Conservation (phyloP, 179 eudicot species). For the Drosera spatulata region DNA sequence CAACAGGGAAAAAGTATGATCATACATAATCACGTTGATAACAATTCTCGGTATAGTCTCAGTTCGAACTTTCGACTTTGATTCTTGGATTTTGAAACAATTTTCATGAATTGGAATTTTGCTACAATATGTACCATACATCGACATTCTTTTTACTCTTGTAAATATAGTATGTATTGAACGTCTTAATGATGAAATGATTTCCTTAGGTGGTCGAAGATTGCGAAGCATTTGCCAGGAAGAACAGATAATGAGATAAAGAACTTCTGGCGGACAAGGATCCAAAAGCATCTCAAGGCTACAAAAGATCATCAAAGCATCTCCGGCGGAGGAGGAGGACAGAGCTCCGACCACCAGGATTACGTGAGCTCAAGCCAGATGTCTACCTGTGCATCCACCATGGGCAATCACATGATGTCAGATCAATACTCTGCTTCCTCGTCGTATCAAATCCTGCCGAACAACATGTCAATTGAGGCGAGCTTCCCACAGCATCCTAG, state of each 20-base stretch:
- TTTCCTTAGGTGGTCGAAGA: slow-evolving; percentile 27
- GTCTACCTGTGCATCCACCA: slow-evolving; percentile 6
- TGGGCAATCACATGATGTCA: background rate
- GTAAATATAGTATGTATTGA: too few species aligned
- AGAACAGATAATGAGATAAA: slow-evolving; percentile 37
- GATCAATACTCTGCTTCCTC: slow-evolving; percentile 1
- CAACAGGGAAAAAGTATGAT: too few species aligned
- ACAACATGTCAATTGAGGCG: slow-evolving; percentile 2
- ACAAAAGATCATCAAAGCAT: slow-evolving; percentile 5
- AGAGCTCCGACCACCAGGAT: slow-evolving; percentile 11
- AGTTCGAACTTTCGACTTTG: too few species aligned
- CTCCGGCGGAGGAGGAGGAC: background rate
- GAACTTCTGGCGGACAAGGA: slow-evolving; percentile 35
- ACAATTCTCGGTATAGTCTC: too few species aligned
- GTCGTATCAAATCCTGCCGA: slow-evolving; percentile 12
- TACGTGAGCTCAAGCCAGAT: slow-evolving; percentile 16
- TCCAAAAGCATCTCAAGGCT: slow-evolving; percentile 30
- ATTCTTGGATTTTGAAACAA: too few species aligned
- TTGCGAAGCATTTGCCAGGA: slow-evolving; percentile 34
- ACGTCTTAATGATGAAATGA: too few species aligned
- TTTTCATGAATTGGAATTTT: too few species aligned
- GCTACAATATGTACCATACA: too few species aligned
- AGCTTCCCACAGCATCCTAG: slow-evolving; percentile 7
- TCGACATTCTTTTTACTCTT: too few species aligned
- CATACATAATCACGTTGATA: too few species aligned